Conservation (phyloP, 1,139 yeast species). For the Insectozyma bohioensis region DNA sequence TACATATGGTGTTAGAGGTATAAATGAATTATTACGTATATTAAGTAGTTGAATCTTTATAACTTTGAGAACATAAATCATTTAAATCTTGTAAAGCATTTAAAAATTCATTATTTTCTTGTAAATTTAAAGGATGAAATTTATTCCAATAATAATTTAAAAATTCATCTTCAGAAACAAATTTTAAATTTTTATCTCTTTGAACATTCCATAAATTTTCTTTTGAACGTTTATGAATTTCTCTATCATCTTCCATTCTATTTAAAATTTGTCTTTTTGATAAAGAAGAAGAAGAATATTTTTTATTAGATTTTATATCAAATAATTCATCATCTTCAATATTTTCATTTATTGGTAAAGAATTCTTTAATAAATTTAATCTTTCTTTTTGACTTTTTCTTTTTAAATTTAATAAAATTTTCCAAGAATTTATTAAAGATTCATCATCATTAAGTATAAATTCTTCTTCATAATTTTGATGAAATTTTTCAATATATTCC, state of each 20-base stretch:
- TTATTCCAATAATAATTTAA: conserved; percentile 56
- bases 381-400: conserved; percentile 54
- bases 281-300: conserved; percentile 21
- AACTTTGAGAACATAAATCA: conserved; percentile 46
- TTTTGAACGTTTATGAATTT: conserved; percentile 74
- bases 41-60: conserved; percentile 29
- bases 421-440: conserved; percentile 48
- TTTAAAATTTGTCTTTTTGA: conserved; percentile 59
- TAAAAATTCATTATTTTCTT: conserved; percentile 42
- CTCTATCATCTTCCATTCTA: conserved; percentile 86
- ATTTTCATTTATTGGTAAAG: conserved; percentile 21
- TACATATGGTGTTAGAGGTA: conserved; percentile 68
- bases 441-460: conserved; percentile 23
- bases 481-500: conserved; percentile 26
- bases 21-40: conserved; percentile 68
- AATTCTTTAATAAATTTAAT: conserved; percentile 32
- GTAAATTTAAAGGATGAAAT: conserved; percentile 42
- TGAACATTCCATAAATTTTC: conserved; percentile 73
- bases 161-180: conserved; percentile 57
- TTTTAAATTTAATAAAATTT: conserved; percentile 45
- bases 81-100: conserved; percentile 56
- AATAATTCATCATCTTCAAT: conserved; percentile 34
- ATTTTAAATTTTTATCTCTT: conserved; percentile 38
- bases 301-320: conserved; percentile 22
- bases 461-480: conserved; percentile 30